phyloP scores from a whole-genome alignment of 1,284 basidiomycete species.

The Volvariella volvacea region DNA sequence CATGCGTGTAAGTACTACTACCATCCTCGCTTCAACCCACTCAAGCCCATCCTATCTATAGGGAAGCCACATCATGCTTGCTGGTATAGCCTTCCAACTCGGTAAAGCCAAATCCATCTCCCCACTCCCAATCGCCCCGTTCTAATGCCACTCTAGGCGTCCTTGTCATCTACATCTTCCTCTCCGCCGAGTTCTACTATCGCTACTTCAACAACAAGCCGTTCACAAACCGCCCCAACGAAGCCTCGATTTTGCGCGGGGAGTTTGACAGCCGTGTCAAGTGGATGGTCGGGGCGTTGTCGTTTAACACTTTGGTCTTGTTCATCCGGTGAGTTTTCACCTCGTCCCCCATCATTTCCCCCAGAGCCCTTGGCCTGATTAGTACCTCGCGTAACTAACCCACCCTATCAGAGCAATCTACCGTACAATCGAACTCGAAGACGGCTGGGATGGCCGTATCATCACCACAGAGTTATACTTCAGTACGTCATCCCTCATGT shows the following conservation, averaged over 20 bases:
- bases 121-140: neutral
- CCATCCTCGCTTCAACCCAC: neutral
- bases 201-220: slow-evolving; percentile 26
- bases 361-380: too few relatives aligned
- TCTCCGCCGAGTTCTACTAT: slow-evolving; percentile 28
- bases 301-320: slow-evolving; percentile 24
- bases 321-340: slow-evolving; percentile 33
- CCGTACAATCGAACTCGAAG: slow-evolving; percentile 28
- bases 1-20: slow-evolving; percentile 8
- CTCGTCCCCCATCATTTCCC: too few relatives aligned
- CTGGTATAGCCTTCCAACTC: slow-evolving; percentile 34
- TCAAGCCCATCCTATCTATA: slow-evolving; percentile 8
- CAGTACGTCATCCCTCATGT: slow-evolving; percentile 19
- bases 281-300: slow-evolving; percentile 23
- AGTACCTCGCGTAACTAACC: too few relatives aligned
- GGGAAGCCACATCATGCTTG: slow-evolving; percentile 44
- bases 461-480: slow-evolving; percentile 30
- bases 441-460: slow-evolving; percentile 29
- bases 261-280: slow-evolving; percentile 9
- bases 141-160: slow-evolving; percentile 15
- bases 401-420: slow-evolving; percentile 24
- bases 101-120: slow-evolving; percentile 13
- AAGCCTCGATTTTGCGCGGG: neutral
- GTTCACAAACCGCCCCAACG: slow-evolving; percentile 5
- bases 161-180: slow-evolving; percentile 26